Conservation (phyloP, 768 basidiomycete genomes). For the Tricholoma matsutake region DNA sequence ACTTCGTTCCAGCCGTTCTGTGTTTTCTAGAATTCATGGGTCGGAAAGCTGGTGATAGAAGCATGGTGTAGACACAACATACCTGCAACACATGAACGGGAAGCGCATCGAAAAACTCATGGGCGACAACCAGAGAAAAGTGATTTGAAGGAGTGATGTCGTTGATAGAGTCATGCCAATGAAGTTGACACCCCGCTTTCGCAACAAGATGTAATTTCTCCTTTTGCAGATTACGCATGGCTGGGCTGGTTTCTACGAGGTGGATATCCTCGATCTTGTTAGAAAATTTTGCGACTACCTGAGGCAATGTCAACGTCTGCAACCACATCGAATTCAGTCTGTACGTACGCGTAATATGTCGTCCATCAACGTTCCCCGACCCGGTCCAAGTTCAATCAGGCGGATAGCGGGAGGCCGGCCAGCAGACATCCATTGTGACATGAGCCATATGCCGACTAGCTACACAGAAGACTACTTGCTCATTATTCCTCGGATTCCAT, state of each 20-base stretch:
- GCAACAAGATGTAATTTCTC: slow-evolving; percentile 38
- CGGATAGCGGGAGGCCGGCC: slow-evolving; percentile 52
- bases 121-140: slow-evolving; percentile 88
- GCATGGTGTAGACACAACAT: slow-evolving; percentile 11
- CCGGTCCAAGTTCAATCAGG: slow-evolving; percentile 91
- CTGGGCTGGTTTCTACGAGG: slow-evolving; percentile 76
- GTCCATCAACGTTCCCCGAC: slow-evolving; percentile 86
- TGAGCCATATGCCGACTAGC: slow-evolving; percentile 86
- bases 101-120: slow-evolving; percentile 97
- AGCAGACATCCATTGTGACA: slow-evolving; percentile 67
- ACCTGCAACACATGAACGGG: slow-evolving; percentile 91
- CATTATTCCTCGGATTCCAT: slow-evolving; percentile 32
- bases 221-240: slow-evolving; percentile 65
- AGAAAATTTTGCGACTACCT: slow-evolving; percentile 47
- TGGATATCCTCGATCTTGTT: slow-evolving; percentile 49
- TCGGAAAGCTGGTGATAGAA: background rate
- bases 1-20: slow-evolving; percentile 85
- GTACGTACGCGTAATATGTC: slow-evolving; percentile 79
- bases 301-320: background rate
- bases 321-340: background rate
- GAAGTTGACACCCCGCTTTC: slow-evolving; percentile 36
- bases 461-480: slow-evolving; percentile 37
- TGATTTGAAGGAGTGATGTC: slow-evolving; percentile 50
- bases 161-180: slow-evolving; percentile 75
- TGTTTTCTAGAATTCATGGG: slow-evolving; percentile 52